Conservation (phyloP, 2,329 filamentous ascomycete species). For the Beauveria sp. region DNA sequence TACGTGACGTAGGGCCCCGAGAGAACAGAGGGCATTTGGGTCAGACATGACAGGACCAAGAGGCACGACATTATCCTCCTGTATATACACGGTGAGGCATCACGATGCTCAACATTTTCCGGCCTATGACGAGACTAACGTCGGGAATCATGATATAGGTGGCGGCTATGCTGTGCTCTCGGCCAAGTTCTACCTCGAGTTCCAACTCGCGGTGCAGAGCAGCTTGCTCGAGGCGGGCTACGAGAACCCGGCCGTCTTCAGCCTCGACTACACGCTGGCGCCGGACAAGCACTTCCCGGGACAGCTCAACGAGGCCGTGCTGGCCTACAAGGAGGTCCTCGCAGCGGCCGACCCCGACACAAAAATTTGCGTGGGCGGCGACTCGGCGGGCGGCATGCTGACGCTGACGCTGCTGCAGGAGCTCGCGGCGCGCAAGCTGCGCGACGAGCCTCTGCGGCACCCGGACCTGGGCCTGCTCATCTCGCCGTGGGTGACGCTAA, state of each 20-base stretch:
- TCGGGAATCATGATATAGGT: slow-evolving; percentile 32
- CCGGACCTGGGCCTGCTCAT: slow-evolving; percentile 59
- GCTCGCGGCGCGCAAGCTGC: slow-evolving; percentile 36
- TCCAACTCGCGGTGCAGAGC: slow-evolving; percentile 63
- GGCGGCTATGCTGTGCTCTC: slow-evolving; percentile 82
- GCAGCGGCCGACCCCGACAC: slow-evolving; percentile 48
- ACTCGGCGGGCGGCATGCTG: slow-evolving; percentile 72
- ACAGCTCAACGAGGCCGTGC: slow-evolving; percentile 62
- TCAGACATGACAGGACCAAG: slow-evolving; percentile 50
- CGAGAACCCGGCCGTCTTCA: slow-evolving; percentile 68
- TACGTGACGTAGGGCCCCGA: slow-evolving; percentile 25
- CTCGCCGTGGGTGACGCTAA: slow-evolving; percentile 71
- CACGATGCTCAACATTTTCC: too few relatives aligned
- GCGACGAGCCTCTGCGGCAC: slow-evolving; percentile 18
- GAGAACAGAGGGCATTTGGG: slow-evolving; percentile 59
- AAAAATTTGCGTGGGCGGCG: slow-evolving; percentile 64
- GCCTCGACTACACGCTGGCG: slow-evolving; percentile 73
- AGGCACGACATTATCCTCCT: slow-evolving; percentile 72
- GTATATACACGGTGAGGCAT: slow-evolving; percentile 62
- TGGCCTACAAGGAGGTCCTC: slow-evolving; percentile 64
- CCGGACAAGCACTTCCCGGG: slow-evolving; percentile 66
- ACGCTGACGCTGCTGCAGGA: slow-evolving; percentile 65
- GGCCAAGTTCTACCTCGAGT: slow-evolving; percentile 77
- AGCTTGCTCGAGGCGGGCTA: slow-evolving; percentile 59
- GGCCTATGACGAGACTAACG: neutral